These are phyloP conservation scores for Rosa rugosa DNA, from an alignment of 306 rosid genomes.

Conservation along the genomic window DNA sequence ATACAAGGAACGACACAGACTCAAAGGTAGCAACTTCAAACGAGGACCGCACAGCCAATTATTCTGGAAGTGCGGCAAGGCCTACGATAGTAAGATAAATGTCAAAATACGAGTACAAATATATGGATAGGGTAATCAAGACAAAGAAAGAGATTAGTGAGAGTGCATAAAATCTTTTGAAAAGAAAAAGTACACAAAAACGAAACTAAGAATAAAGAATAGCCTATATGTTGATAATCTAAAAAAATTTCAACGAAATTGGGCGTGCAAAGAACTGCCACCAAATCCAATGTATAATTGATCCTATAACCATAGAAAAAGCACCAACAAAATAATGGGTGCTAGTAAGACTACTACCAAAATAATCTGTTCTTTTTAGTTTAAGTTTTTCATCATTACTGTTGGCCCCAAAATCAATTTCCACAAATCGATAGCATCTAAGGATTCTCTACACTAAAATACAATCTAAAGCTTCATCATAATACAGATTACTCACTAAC, in stretches of 20 bases:
- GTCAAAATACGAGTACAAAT: not conserved
- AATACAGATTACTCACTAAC: not conserved
- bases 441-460: not conserved
- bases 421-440: not conserved
- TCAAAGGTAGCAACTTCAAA: constrained; percentile 25
- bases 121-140: not conserved
- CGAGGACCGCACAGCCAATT: constrained; percentile 36
- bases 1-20: constrained; percentile 30
- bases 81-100: constrained; percentile 21
- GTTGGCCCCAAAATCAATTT: not conserved
- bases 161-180: not conserved
- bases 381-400: not conserved
- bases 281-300: not conserved
- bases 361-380: not conserved
- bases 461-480: not conserved
- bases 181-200: not conserved
- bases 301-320: not conserved
- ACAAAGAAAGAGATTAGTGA: not conserved
- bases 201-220: not conserved
- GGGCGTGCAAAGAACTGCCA: not conserved
- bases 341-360: not conserved
- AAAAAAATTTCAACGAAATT: not conserved
- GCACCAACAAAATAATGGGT: not conserved
- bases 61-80: constrained; percentile 34
- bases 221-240: not conserved